phyloP scores from a whole-genome alignment of 2,329 filamentous ascomycete species.

The Nannizzia gypsea region DNA sequence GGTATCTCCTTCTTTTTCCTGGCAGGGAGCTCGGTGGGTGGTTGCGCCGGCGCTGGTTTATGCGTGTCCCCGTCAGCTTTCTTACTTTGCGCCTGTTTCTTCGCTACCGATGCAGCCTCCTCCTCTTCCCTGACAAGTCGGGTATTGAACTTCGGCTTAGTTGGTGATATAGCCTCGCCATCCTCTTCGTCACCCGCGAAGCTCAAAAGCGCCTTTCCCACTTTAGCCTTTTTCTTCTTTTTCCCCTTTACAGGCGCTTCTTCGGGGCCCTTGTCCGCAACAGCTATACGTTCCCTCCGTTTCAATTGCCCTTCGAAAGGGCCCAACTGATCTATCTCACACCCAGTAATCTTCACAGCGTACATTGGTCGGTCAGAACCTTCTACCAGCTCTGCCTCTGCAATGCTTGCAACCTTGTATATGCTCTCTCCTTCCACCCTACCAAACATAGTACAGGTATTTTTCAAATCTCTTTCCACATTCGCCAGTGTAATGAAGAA shows the following conservation, averaged over 20 bases:
- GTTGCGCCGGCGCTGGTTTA: conserved; percentile 7
- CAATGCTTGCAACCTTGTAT: conserved; percentile 90
- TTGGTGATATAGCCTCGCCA: conserved; percentile 26
- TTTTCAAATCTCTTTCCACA: conserved; percentile 71
- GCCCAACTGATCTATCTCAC: conserved; percentile 36
- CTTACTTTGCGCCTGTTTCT: conserved; percentile 11
- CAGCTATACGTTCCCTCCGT: conserved; percentile 29
- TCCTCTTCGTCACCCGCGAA: conserved; percentile 34
- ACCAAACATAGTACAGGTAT: conserved; percentile 88
- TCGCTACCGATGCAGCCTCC: conserved; percentile 8
- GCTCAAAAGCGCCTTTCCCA: conserved; percentile 35
- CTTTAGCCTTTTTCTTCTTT: conserved; percentile 34
- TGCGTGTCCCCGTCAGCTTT: conserved; percentile 1
- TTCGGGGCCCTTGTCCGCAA: conserved; percentile 15
- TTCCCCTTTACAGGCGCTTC: conserved; percentile 26
- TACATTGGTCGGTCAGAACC: conserved; percentile 75
- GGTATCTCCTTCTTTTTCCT: conserved; percentile 15
- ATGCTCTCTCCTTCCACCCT: conserved; percentile 87
- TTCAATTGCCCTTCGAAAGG: conserved; percentile 35
- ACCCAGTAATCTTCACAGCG: conserved; percentile 57
- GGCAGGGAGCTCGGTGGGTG: conserved; percentile 9
- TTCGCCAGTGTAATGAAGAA: conserved; percentile 87
- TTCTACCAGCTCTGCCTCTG: conserved; percentile 69
- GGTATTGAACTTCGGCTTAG: conserved; percentile 40
- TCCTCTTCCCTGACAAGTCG: conserved; percentile 30